Conservation (phyloP, 306 rosid species). For the Datisca glomerata region DNA sequence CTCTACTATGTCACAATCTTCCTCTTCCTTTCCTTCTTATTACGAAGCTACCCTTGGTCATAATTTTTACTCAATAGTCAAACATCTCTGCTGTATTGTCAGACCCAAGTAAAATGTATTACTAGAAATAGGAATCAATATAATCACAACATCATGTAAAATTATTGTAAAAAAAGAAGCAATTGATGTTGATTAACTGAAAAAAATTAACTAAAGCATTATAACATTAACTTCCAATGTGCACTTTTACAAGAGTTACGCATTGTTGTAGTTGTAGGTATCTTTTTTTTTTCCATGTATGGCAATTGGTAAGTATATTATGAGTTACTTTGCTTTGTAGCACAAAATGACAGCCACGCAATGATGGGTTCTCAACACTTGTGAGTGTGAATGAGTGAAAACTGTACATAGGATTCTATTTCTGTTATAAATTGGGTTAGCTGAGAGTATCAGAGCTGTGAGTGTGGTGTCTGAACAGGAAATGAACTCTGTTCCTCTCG, state of each 20-base stretch:
- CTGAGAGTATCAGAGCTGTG: slow-evolving; percentile 10
- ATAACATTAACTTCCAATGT: no score
- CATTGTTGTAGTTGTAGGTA: no score
- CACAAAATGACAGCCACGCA: slow-evolving; percentile 20
- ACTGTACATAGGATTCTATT: slow-evolving; percentile 8
- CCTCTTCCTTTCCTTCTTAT: background rate
- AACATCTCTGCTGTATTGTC: no score
- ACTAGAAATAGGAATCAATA: no score
- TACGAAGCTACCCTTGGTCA: no score
- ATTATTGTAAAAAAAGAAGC: no score
- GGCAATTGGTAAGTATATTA: slow-evolving; percentile 3
- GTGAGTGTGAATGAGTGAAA: slow-evolving; percentile 26
- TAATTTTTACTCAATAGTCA: no score
- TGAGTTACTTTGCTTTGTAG: slow-evolving; percentile 2
- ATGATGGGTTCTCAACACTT: slow-evolving; percentile 21
- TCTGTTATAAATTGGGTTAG: slow-evolving; percentile 15
- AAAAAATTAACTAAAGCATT: no score
- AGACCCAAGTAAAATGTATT: no score
- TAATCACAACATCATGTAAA: no score
- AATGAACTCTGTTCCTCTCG: slow-evolving; percentile 18
- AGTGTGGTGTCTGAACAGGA: slow-evolving; percentile 17
- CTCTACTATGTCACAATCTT: background rate
- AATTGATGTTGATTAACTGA: no score
- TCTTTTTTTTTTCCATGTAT: background rate
- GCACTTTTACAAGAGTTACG: no score